A percentile compares a stretch with the other conserved stretches of the same genome.
phyloP scores from a whole-genome alignment of 768 basidiomycete species.

The Suillus cothurnatus region DNA sequence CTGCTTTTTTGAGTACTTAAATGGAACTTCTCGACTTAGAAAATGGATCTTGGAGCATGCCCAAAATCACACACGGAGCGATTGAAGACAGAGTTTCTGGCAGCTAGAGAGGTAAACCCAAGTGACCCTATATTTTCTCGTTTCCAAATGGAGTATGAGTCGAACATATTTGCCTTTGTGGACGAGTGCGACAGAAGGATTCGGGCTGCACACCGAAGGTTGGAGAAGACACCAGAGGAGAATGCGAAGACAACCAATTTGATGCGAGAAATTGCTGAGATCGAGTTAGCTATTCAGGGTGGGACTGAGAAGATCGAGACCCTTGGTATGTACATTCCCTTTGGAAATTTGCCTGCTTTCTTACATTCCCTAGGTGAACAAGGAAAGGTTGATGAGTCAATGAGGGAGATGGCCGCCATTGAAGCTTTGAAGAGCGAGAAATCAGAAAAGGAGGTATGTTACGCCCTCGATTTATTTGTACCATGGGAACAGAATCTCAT shows the following conservation, averaged over 20 bases:
- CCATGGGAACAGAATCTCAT: slow-evolving; percentile 13
- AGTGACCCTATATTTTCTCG: slow-evolving; percentile 79
- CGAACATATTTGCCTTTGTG: slow-evolving; percentile 93
- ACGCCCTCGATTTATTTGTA: slow-evolving; percentile 11
- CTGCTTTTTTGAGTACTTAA: not conserved
- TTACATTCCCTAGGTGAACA: slow-evolving; percentile 70
- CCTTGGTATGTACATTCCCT: slow-evolving; percentile 57
- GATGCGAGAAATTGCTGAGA: slow-evolving; percentile 99
- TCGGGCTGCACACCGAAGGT: slow-evolving; percentile 85
- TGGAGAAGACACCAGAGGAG: slow-evolving; percentile 99
- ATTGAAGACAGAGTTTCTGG: slow-evolving; percentile 86
- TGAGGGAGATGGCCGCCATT: slow-evolving; percentile 96
- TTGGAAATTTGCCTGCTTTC: slow-evolving; percentile 12
- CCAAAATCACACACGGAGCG: slow-evolving; percentile 96
- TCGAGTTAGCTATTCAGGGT: slow-evolving; percentile 97
- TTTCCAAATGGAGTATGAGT: slow-evolving; percentile 95
- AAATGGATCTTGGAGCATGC: slow-evolving; percentile 99
- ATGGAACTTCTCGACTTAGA: slow-evolving; percentile 40
- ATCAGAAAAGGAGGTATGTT: slow-evolving; percentile 83
- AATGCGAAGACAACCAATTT: slow-evolving; percentile 98
- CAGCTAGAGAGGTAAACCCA: slow-evolving; percentile 74
- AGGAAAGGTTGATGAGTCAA: slow-evolving; percentile 99
- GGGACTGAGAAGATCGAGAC: slow-evolving; percentile 98
- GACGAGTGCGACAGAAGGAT: slow-evolving; percentile 99
- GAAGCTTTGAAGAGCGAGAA: slow-evolving; percentile 98